These are phyloP conservation scores for Coemansia sp. DNA, from an alignment of 192 early-diverging fungal species.

Conservation along the genomic window DNA sequence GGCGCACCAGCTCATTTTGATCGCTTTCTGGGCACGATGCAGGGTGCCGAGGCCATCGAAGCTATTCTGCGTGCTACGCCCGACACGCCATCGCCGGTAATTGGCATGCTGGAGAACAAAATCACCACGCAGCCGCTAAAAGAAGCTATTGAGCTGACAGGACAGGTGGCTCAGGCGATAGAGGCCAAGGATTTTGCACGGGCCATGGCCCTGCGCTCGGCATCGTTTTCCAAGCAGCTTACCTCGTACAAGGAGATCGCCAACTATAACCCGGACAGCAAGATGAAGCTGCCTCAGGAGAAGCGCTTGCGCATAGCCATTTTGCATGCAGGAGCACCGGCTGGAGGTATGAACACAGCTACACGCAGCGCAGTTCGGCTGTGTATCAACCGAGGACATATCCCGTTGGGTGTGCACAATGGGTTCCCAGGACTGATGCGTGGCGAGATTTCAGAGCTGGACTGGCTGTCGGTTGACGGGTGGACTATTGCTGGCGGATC, in stretches of 20 bases:
- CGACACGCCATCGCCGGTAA: slow-evolving; percentile 87
- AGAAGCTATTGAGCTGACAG: slow-evolving; percentile 89
- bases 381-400: slow-evolving; percentile 84
- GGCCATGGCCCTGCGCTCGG: slow-evolving; percentile 89
- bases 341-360: slow-evolving; percentile 97
- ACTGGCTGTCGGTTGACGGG: slow-evolving; percentile 81
- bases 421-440: slow-evolving; percentile 87
- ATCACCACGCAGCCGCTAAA: slow-evolving; percentile 82
- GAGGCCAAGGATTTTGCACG: slow-evolving; percentile 74
- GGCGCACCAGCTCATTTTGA: slow-evolving; percentile 88
- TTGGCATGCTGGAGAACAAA: slow-evolving; percentile 88
- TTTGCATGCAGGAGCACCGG: slow-evolving; percentile 91
- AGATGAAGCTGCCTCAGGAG: slow-evolving; percentile 40
- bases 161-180: slow-evolving; percentile 83
- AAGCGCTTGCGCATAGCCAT: slow-evolving; percentile 82
- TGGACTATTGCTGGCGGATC: slow-evolving; percentile 94
- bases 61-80: slow-evolving; percentile 83
- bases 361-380: slow-evolving; percentile 82
- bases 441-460: slow-evolving; percentile 73
- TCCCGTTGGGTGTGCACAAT: slow-evolving; percentile 84
- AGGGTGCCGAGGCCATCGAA: slow-evolving; percentile 92
- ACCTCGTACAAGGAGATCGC: slow-evolving; percentile 64
- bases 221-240: slow-evolving; percentile 72
- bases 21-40: slow-evolving; percentile 89
- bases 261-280: slow-evolving; percentile 37